These are phyloP conservation scores for Tremella fuciformis DNA, from an alignment of 768 basidiomycete genomes.

Conservation along the genomic window DNA sequence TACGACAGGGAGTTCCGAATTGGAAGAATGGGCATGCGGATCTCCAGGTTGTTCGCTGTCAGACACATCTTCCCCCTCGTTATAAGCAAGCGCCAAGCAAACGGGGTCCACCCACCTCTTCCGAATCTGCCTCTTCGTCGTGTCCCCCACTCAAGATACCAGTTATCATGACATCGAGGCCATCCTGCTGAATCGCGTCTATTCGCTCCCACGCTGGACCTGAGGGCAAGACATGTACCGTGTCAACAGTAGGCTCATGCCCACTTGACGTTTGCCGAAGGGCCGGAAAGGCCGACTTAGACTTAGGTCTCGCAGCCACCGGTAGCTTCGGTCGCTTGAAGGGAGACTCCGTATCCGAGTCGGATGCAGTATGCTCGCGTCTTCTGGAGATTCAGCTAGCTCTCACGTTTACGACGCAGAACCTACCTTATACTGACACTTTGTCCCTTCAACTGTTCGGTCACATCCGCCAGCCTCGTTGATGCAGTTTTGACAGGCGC, in stretches of 20 bases:
- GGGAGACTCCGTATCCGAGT: constrained; percentile 39
- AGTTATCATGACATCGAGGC: constrained; percentile 43
- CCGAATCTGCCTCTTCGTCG: no score
- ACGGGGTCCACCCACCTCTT: no score
- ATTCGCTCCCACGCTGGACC: constrained; percentile 37
- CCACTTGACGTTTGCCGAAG: no score
- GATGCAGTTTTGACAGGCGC: constrained; percentile 5
- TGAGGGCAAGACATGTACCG: constrained; percentile 20
- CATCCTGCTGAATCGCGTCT: constrained; percentile 24
- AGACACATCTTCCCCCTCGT: no score
- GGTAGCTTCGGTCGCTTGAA: constrained; percentile 9
- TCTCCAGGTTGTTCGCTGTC: no score
- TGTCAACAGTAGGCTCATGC: constrained; percentile 9
- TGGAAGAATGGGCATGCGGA: no score
- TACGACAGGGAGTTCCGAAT: no score
- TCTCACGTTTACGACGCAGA: no score
- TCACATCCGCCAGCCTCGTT: constrained; percentile 31
- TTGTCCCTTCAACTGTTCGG: constrained; percentile 21
- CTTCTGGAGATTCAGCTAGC: constrained; percentile 17
- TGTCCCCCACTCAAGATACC: constrained; percentile 28
- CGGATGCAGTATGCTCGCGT: constrained; percentile 41
- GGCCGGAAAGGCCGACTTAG: no score
- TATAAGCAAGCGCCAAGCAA: no score
- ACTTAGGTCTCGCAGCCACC: background rate
- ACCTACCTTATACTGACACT: constrained; percentile 35